These are phyloP conservation scores for Plectosphaerella sp. DNA, from an alignment of 2,329 filamentous ascomycete genomes.

Conservation along the genomic window DNA sequence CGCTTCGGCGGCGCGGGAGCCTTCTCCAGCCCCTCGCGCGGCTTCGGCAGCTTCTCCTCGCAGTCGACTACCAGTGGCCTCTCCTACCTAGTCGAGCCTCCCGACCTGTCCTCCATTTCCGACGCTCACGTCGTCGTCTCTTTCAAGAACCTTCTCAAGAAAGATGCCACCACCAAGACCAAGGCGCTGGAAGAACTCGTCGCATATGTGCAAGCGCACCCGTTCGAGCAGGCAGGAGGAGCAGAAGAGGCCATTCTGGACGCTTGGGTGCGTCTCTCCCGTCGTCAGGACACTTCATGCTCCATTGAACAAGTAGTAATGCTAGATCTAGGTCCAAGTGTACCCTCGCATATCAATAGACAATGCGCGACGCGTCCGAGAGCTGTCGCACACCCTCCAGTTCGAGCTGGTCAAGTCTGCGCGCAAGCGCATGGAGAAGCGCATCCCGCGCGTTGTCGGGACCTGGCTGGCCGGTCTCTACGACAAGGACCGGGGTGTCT, in stretches of 20 bases:
- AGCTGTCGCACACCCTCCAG: constrained; percentile 76
- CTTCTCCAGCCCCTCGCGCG: constrained; percentile 8
- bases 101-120: constrained; percentile 71
- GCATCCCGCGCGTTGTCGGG: constrained; percentile 72
- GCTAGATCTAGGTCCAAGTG: constrained; percentile 62
- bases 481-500: constrained; percentile 75
- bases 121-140: constrained; percentile 79
- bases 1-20: constrained; percentile 9
- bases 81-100: constrained; percentile 83
- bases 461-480: constrained; percentile 90
- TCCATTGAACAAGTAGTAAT: constrained; percentile 27
- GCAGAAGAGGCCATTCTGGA: constrained; percentile 80
- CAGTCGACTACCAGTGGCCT: constrained; percentile 47
- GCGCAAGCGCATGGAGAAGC: constrained; percentile 79
- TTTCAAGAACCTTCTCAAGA: constrained; percentile 92
- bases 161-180: constrained; percentile 85
- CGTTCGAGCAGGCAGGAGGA: constrained; percentile 50
- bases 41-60: constrained; percentile 38
- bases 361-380: constrained; percentile 79
- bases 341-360: constrained; percentile 91
- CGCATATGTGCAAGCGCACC: constrained; percentile 52
- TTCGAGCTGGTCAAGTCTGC: constrained; percentile 54
- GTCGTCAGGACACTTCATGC: constrained; percentile 1
- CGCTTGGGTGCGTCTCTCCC: constrained; percentile 66
- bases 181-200: constrained; percentile 87